phyloP scores from a whole-genome alignment of 2,329 filamentous ascomycete genomes.

The Zalaria sp. region DNA sequence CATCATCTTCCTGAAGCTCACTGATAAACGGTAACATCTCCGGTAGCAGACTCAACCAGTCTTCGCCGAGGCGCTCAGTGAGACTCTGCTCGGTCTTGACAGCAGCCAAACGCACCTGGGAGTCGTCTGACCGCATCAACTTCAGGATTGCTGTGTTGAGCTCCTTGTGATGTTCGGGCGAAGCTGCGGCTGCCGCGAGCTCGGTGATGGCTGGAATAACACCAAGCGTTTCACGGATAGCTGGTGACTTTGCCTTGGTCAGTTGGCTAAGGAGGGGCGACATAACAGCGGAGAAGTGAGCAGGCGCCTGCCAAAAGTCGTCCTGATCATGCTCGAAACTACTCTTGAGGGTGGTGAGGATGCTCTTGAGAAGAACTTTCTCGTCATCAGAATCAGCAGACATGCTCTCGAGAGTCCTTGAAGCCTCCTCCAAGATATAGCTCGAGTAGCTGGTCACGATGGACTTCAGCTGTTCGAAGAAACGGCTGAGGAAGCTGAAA shows the following conservation, averaged over 20 bases:
- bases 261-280: constrained; percentile 54
- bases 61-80: constrained; percentile 56
- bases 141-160: constrained; percentile 68
- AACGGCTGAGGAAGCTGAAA: constrained; percentile 64
- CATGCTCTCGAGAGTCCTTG: constrained; percentile 42
- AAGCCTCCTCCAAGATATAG: constrained; percentile 66
- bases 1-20: constrained; percentile 90
- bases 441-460: constrained; percentile 87
- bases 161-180: constrained; percentile 79
- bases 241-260: constrained; percentile 17
- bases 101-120: constrained; percentile 63
- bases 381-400: constrained; percentile 30
- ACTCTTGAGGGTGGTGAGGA: constrained; percentile 57
- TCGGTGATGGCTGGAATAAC: constrained; percentile 66
- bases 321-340: constrained; percentile 85
- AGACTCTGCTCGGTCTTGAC: constrained; percentile 70
- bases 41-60: constrained; percentile 80
- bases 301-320: constrained; percentile 85
- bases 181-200: constrained; percentile 67
- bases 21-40: constrained; percentile 97
- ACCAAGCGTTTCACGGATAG: constrained; percentile 20
- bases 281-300: constrained; percentile 65
- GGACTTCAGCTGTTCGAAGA: constrained; percentile 79
- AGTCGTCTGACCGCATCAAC: constrained; percentile 59
- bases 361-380: constrained; percentile 51